A percentile compares a stretch with the other conserved stretches of the same genome.
phyloP scores from a whole-genome alignment of 2,329 filamentous ascomycete species.

The Colletotrichum musae region DNA sequence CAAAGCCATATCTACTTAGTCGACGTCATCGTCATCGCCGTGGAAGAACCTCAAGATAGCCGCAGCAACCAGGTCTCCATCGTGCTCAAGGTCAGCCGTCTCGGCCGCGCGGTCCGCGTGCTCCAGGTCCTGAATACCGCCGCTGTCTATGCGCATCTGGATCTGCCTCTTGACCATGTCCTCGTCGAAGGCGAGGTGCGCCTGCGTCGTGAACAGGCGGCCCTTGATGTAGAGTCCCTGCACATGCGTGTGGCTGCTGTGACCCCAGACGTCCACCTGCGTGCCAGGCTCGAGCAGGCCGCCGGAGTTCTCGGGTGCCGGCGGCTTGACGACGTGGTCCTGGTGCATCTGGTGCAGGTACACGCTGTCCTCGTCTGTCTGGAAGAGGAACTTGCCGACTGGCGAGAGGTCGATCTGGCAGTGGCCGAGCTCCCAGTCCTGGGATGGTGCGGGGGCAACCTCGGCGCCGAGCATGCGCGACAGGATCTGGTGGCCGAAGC shows the following conservation, averaged over 20 bases:
- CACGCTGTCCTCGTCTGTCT: conserved; percentile 63
- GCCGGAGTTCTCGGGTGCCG: conserved; percentile 62
- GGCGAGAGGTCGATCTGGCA: conserved; percentile 74
- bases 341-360: conserved; percentile 85
- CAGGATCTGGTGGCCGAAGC: conserved; percentile 87
- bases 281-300: conserved; percentile 56
- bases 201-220: conserved; percentile 80
- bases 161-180: conserved; percentile 78
- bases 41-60: conserved; percentile 75
- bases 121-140: conserved; percentile 74
- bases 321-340: conserved; percentile 77
- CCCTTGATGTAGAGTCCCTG: conserved; percentile 81
- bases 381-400: conserved; percentile 78
- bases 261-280: conserved; percentile 71
- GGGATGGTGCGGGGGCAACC: conserved; percentile 74
- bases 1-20: conserved; percentile 25
- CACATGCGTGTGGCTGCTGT: conserved; percentile 74
- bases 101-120: conserved; percentile 74
- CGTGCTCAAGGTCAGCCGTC: conserved; percentile 75
- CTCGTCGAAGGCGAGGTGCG: conserved; percentile 82
- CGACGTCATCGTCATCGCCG: conserved; percentile 61
- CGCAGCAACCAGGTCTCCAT: conserved; percentile 76
- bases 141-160: conserved; percentile 68
- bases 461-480: conserved; percentile 78
- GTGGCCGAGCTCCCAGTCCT: conserved; percentile 82